A percentile compares a stretch with the other conserved stretches of the same genome.
Conservation (phyloP, 192 early-diverging fungal genomes). For the Rhizophagus sp. region DNA sequence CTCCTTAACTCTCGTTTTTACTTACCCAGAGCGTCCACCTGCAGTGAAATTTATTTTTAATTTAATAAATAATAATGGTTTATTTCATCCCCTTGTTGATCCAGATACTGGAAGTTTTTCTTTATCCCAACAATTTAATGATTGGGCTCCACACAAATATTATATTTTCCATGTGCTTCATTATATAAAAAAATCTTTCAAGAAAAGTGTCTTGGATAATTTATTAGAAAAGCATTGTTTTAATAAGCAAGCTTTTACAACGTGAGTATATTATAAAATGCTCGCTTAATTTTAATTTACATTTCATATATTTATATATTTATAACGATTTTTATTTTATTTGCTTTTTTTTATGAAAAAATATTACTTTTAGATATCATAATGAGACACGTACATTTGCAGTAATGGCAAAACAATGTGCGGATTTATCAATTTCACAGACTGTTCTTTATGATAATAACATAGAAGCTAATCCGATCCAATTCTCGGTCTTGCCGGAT, state of each 20-base stretch:
- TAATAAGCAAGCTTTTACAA: slow-evolving; percentile 64
- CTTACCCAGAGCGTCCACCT: slow-evolving; percentile 51
- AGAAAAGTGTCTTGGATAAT: slow-evolving; percentile 69
- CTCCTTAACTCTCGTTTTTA: not conserved
- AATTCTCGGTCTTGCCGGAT: slow-evolving; percentile 57
- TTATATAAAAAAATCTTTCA: slow-evolving; percentile 86
- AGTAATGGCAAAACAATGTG: slow-evolving; percentile 71
- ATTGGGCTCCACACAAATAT: slow-evolving; percentile 81
- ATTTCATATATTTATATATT: no score
- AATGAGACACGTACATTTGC: slow-evolving; percentile 62
- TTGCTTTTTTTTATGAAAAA: not conserved
- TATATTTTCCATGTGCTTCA: slow-evolving; percentile 84
- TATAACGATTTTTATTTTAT: not conserved
- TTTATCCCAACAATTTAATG: slow-evolving; percentile 76
- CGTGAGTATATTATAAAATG: slow-evolving; percentile 37
- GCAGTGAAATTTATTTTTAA: slow-evolving; percentile 60
- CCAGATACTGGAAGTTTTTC: slow-evolving; percentile 64
- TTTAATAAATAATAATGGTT: slow-evolving; percentile 37
- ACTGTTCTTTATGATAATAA: slow-evolving; percentile 58
- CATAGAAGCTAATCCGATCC: slow-evolving; percentile 55
- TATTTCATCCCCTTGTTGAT: slow-evolving; percentile 87
- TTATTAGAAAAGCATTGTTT: slow-evolving; percentile 60
- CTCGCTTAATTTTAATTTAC: no score
- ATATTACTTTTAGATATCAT: slow-evolving; percentile 47
- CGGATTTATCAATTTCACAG: slow-evolving; percentile 71